phyloP scores from a whole-genome alignment of 2,329 filamentous ascomycete species.

The Pseudocercospora cruenta region DNA sequence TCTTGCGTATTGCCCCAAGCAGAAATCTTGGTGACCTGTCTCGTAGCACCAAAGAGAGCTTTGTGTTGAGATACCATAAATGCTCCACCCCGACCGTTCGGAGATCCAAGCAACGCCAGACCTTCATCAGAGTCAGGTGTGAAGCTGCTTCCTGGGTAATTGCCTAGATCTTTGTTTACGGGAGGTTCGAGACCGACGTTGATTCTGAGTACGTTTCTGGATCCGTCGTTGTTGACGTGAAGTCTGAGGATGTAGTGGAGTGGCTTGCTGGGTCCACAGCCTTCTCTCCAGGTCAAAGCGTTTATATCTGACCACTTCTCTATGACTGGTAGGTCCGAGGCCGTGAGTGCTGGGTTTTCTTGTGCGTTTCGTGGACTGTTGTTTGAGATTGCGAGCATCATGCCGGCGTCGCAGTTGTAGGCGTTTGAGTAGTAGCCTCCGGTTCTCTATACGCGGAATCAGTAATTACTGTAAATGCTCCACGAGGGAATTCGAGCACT shows the following conservation, averaged over 20 bases:
- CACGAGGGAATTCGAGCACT: background rate
- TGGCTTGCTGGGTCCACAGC: background rate
- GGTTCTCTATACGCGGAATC: background rate
- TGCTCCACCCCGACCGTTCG: background rate
- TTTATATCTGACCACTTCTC: background rate
- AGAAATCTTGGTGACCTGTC: background rate
- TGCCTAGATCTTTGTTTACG: background rate
- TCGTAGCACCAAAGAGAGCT: background rate
- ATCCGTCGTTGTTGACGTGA: background rate
- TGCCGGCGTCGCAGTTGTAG: background rate
- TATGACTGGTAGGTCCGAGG: background rate
- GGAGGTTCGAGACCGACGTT: background rate
- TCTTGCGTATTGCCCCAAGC: background rate
- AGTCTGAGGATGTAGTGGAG: background rate
- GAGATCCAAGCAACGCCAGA: background rate
- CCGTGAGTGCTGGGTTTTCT: background rate
- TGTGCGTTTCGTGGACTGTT: background rate
- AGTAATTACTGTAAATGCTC: background rate
- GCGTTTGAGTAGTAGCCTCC: background rate
- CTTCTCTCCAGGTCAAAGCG: background rate
- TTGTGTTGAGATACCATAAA: background rate
- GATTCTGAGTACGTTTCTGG: background rate
- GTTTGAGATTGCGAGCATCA: background rate
- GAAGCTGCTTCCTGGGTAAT: background rate
- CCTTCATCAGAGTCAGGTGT: background rate